Conservation (phyloP, 768 basidiomycete genomes). For the Kwoniella heveanensis region DNA sequence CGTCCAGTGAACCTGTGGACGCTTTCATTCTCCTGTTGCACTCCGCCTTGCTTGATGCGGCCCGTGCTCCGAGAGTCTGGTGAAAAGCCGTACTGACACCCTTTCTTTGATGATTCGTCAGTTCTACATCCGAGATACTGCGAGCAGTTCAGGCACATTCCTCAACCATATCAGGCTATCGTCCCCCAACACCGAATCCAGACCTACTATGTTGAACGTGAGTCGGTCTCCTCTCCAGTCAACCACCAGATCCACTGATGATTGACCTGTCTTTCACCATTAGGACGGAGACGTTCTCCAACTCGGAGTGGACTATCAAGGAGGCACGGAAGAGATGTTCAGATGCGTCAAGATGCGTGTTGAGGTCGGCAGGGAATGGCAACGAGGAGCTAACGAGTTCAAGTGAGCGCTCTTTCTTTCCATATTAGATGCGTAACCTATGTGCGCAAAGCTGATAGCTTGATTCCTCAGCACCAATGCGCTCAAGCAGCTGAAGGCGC, state of each 20-base stretch:
- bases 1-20: conserved; percentile 13
- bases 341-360: conserved; percentile 94
- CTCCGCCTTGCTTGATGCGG: too few relatives aligned
- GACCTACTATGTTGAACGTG: conserved; percentile 70
- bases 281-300: conserved; percentile 89
- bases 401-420: conserved; percentile 62
- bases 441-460: not conserved
- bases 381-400: conserved; percentile 84
- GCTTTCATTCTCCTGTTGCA: too few relatives aligned
- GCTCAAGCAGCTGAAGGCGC: conserved; percentile 70
- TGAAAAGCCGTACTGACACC: conserved; percentile 2
- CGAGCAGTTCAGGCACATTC: conserved; percentile 87
- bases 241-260: too few relatives aligned
- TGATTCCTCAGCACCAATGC: conserved; percentile 59
- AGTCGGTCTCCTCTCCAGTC: too few relatives aligned
- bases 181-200: conserved; percentile 76
- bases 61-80: too few relatives aligned
- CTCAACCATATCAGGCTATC: conserved; percentile 91
- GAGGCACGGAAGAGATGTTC: conserved; percentile 94
- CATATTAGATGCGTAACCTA: not conserved
- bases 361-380: conserved; percentile 90
- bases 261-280: not conserved
- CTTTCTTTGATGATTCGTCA: conserved; percentile 48
- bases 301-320: conserved; percentile 96
- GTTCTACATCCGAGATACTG: conserved; percentile 89